Base-by-base conservation (phyloP, 495 filamentous ascomycete genomes). In the Talaromyces stipitatus region DNA sequence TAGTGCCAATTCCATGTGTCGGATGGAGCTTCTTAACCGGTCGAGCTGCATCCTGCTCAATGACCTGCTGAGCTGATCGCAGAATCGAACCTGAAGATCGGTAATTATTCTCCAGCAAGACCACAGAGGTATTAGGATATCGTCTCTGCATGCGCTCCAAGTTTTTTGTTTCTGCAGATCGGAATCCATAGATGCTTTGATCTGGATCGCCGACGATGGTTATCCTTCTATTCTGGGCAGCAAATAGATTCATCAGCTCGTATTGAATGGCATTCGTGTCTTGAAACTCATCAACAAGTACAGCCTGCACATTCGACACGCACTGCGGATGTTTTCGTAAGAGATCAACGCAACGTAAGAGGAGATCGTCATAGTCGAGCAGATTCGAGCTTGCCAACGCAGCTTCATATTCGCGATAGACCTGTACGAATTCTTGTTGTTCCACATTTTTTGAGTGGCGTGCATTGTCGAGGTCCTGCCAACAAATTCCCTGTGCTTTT, bases 161-260 rank as follows among this genome's bases (percentile, higher is more conserved):
- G 66, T 99, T 99, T 66, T 87, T 83, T 60, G 95, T 92, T 70
- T 99, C 94, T 20, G 95, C 95, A 4, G 90, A 92, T n/a, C 95
- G 86, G 76, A 95, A 99, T 4, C 92, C 89, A 65, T 99, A 99
- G 53, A 99, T 99, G 62, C 92, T 96, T 65, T 99, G 95, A 66
- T 99, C 94, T 7, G 95, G 95, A 66, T 99, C 94, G 12, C 95
- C 94, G 14, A 99, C 95, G 50, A 96, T 89, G 9, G 94, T 97
- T 58, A 99, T 91, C 16, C 85, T 77, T 55, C 83, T 81, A 46
- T 81, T 76, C 30, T 75, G 66, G 23, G 88, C 80, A 14, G 94
- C 91, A 62, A 99, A 87, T 4, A 95, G 80, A 50, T 84, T 86
- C 92, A 97, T 97, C 47, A 99, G 71, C 52, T 97, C 90, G 62